Evolutionary conservation across 2,329 filamentous ascomycete genomes (phyloP).

Genomic region (Fusarium sp.): DNA sequence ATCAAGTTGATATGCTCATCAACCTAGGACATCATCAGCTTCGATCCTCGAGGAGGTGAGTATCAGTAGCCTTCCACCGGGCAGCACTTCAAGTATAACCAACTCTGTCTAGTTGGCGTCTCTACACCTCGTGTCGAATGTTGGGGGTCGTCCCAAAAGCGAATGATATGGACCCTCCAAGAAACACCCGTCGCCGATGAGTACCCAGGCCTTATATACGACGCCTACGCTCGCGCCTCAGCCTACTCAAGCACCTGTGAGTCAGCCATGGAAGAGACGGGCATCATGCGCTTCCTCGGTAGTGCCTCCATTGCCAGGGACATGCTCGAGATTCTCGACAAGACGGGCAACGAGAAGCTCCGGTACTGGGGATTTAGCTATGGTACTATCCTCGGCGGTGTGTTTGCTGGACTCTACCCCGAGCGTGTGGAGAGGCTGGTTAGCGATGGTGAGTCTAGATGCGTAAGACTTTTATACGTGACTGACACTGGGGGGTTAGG

Average conservation of each 20-base stretch:
- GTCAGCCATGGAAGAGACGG: slow-evolving; percentile 47
- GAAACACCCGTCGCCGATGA: slow-evolving; percentile 58
- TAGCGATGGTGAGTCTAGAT: slow-evolving; percentile 55
- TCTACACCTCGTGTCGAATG: slow-evolving; percentile 62
- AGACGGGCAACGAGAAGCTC: slow-evolving; percentile 54
- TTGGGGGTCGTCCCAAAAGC: slow-evolving; percentile 55
- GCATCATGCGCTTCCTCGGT: slow-evolving; percentile 53
- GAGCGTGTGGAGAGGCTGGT: slow-evolving; percentile 60
- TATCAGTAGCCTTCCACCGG: not conserved
- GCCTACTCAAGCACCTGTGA: slow-evolving; percentile 57
- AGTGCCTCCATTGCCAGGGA: slow-evolving; percentile 58
- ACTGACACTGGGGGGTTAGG: slow-evolving; percentile 39
- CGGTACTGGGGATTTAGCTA: slow-evolving; percentile 66
- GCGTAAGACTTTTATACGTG: accelerated
- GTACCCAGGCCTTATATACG: slow-evolving; percentile 56
- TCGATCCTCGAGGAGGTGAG: slow-evolving; percentile 59
- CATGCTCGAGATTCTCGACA: slow-evolving; percentile 57
- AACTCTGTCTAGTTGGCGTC: slow-evolving; percentile 50
- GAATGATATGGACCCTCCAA: slow-evolving; percentile 55
- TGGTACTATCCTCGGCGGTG: slow-evolving; percentile 61
- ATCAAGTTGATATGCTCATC: not conserved
- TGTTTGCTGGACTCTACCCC: slow-evolving; percentile 62
- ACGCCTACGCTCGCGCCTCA: slow-evolving; percentile 54
- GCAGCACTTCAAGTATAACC: not conserved
- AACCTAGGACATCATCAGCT: slow-evolving; percentile 57